A percentile compares a stretch with the other conserved stretches of the same genome.
phyloP scores from a whole-genome alignment of 768 basidiomycete genomes.

The Phaeotremella skinneri region DNA sequence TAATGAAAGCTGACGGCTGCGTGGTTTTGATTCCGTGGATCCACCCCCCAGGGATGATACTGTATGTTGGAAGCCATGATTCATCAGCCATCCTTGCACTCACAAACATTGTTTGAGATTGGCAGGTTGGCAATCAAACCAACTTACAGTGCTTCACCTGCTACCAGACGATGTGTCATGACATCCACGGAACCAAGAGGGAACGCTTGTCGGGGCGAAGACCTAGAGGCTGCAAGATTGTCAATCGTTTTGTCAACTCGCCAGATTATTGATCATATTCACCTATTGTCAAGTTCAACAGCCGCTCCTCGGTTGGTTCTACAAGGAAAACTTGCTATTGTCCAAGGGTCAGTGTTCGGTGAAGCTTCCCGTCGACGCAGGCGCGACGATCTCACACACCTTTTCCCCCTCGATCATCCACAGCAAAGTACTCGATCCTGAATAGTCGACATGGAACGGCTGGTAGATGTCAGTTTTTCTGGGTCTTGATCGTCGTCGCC shows the following conservation, averaged over 20 bases:
- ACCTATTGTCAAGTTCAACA: neutral
- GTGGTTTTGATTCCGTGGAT: neutral
- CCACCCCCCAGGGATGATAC: neutral
- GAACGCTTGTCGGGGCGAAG: neutral
- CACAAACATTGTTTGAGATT: neutral
- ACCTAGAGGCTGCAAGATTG: neutral
- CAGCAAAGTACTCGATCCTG: neutral
- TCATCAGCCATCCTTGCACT: neutral
- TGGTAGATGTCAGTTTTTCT: neutral
- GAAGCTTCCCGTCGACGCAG: neutral
- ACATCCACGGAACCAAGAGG: neutral
- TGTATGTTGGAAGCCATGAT: neutral
- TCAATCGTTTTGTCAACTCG: neutral
- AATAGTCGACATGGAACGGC: neutral
- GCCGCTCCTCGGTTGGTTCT: neutral
- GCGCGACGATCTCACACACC: neutral
- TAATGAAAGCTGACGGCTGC: neutral
- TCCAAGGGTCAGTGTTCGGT: neutral
- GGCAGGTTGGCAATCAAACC: neutral
- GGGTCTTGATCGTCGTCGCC: neutral
- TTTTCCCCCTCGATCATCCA: neutral
- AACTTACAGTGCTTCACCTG: neutral
- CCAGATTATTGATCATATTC: constrained; percentile 1
- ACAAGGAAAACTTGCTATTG: neutral
- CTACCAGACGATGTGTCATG: neutral